These are phyloP conservation scores for Apophysomyces ossiformis DNA, from an alignment of 371 early-diverging fungal species.

Conservation along the genomic window DNA sequence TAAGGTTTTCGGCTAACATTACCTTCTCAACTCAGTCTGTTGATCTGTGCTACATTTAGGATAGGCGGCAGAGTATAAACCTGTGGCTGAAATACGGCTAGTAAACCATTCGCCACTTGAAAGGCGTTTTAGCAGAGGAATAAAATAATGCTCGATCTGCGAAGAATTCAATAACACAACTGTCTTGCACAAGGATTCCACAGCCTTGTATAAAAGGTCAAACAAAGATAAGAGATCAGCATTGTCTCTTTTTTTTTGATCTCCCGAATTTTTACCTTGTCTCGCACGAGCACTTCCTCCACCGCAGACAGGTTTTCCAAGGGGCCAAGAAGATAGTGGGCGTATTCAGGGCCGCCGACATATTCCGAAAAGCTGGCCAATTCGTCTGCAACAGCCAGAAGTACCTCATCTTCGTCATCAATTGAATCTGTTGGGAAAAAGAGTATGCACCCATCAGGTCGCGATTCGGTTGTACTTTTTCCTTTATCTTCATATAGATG, in stretches of 20 bases:
- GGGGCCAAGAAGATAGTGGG: conserved; percentile 85
- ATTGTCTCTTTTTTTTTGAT: not conserved
- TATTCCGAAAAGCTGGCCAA: conserved; percentile 90
- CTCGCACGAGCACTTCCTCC: conserved; percentile 96
- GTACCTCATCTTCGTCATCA: conserved; percentile 97
- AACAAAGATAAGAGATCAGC: conserved; percentile 13
- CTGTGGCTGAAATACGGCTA: conserved; percentile 91
- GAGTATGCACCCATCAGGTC: conserved; percentile 4
- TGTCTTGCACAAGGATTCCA: conserved; percentile 89
- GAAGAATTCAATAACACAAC: conserved; percentile 67
- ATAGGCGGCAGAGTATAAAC: conserved; percentile 88
- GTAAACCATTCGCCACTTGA: conserved; percentile 98
- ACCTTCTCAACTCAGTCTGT: conserved; percentile 87
- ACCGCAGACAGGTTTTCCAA: conserved; percentile 95
- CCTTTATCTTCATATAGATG: not conserved
- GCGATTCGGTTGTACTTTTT: conserved; percentile 3
- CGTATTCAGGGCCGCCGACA: conserved; percentile 89
- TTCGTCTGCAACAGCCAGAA: conserved; percentile 92
- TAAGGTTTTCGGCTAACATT: conserved; percentile 16
- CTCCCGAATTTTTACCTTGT: conserved; percentile 71
- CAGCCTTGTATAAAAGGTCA: conserved; percentile 67
- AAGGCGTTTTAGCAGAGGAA: conserved; percentile 91
- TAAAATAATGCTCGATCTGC: conserved; percentile 87
- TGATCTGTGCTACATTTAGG: conserved; percentile 66
- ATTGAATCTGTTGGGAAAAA: conserved; percentile 79